Evolutionary conservation across 352 stramenopile genomes (phyloP).

Genomic region (Phytopythium kandeliae): DNA sequence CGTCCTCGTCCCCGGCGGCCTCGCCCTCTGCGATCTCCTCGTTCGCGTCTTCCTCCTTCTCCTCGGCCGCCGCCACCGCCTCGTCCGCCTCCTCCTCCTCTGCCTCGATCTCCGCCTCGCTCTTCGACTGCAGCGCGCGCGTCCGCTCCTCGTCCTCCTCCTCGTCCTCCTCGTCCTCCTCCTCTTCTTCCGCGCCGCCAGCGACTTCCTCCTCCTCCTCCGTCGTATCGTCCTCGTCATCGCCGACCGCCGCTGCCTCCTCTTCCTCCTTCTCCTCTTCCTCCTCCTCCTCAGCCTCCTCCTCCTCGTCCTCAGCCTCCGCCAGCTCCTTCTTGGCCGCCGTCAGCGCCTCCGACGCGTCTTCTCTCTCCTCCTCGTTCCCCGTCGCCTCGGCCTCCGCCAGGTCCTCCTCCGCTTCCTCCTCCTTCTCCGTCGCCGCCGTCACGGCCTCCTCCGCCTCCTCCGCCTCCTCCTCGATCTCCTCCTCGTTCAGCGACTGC

Average conservation of each 20-base stretch:
- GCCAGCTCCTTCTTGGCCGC: conserved; percentile 7
- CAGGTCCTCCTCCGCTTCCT: conserved; percentile 21
- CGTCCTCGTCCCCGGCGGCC: conserved; percentile 1
- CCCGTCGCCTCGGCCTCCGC: conserved; percentile 13
- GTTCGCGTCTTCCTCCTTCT: conserved; percentile 3
- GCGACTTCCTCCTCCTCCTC: conserved; percentile 3
- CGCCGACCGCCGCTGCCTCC: neutral
- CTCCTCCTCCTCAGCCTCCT: conserved; percentile 10
- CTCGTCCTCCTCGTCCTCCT: conserved; percentile 9
- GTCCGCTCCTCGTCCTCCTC: neutral
- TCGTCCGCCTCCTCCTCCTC: conserved; percentile 5
- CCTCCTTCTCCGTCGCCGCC: conserved; percentile 18
- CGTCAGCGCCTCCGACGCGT: conserved; percentile 9
- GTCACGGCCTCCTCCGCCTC: conserved; percentile 12
- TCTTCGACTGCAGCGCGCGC: conserved; percentile 3
- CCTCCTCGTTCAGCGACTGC: conserved; percentile 12
- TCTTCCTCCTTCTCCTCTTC: neutral
- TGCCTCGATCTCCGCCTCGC: conserved; percentile 1
- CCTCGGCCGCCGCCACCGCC: conserved; percentile 4
- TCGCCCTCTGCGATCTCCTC: conserved; percentile 7
- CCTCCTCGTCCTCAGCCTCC: conserved; percentile 12
- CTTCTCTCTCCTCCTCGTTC: conserved; percentile 17
- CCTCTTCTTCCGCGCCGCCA: conserved; percentile 7
- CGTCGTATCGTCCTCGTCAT: conserved; percentile 6
- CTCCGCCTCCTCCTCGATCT: conserved; percentile 21